A percentile compares a stretch with the other conserved stretches of the same genome.
Conservation (phyloP, 2,329 filamentous ascomycete genomes). For the Verticillium albo-atrum region DNA sequence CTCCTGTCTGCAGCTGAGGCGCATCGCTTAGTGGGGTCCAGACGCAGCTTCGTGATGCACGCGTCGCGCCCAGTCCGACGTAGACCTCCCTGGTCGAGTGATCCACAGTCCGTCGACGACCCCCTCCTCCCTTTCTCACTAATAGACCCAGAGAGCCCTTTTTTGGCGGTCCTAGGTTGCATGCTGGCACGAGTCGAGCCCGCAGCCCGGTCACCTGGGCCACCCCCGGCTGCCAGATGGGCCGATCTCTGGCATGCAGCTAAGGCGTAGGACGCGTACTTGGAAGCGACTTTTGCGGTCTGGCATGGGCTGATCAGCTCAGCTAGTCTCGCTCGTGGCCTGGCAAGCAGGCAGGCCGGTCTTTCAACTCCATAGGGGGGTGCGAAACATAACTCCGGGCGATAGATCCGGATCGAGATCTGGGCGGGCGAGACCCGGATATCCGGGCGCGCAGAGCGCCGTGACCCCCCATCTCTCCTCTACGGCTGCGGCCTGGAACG, state of each 20-base stretch:
- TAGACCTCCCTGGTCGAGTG: too few relatives aligned
- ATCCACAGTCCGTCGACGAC: too few relatives aligned
- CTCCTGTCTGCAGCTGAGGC: too few relatives aligned
- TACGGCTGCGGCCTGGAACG: too few relatives aligned
- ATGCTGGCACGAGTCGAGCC: neutral
- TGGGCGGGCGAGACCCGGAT: neutral
- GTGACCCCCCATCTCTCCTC: too few relatives aligned
- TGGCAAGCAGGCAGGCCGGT: neutral
- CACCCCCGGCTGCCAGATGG: neutral
- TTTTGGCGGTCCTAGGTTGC: neutral
- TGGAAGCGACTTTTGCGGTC: neutral
- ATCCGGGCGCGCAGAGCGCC: neutral
- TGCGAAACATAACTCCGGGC: neutral
- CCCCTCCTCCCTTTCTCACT: too few relatives aligned
- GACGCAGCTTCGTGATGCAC: too few relatives aligned
- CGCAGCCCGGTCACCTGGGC: neutral
- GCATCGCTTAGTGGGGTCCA: too few relatives aligned
- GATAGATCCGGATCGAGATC: neutral
- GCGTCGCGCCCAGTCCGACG: too few relatives aligned
- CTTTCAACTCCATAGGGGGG: neutral
- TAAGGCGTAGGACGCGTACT: neutral
- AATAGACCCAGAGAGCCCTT: too few relatives aligned
- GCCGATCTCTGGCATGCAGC: neutral
- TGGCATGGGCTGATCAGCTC: neutral
- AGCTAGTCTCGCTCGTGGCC: neutral